A percentile compares a stretch with the other conserved stretches of the same genome.
These are phyloP conservation scores for Claviceps monticola DNA, from an alignment of 2,329 filamentous ascomycete species.

Conservation along the genomic window DNA sequence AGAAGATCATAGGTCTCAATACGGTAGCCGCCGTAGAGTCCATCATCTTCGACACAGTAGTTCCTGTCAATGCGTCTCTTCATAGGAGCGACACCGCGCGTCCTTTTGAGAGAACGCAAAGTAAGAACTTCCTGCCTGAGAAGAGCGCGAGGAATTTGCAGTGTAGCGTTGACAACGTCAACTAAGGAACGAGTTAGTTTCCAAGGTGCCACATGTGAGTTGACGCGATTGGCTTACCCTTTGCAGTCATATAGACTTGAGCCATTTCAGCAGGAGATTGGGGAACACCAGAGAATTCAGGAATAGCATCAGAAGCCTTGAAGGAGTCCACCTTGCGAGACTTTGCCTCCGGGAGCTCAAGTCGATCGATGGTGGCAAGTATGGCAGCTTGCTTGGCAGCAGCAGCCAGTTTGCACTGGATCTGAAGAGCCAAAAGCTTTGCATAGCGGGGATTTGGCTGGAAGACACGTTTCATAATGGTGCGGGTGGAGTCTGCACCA, in stretches of 20 bases:
- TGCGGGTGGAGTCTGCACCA: conserved; percentile 6
- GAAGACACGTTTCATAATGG: conserved; percentile 21
- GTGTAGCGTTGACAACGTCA: conserved; percentile 11
- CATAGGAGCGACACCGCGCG: conserved; percentile 11
- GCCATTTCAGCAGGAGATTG: conserved; percentile 5
- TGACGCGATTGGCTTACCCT: conserved; percentile 12
- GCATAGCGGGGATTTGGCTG: conserved; percentile 2
- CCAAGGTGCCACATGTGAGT: background rate
- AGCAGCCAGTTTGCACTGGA: background rate
- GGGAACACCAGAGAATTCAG: background rate
- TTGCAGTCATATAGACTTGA: conserved; percentile 13
- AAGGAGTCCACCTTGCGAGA: background rate
- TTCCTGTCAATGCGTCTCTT: conserved; percentile 16
- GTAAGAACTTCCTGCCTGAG: conserved; percentile 2
- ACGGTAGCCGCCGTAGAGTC: conserved; percentile 14
- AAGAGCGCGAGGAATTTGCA: background rate
- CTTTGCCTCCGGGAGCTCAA: conserved; percentile 6
- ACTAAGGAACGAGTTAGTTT: conserved; percentile 9
- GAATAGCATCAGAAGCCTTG: background rate
- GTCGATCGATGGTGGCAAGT: background rate
- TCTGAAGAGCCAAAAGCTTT: background rate
- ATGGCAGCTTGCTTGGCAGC: background rate
- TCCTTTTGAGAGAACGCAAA: conserved; percentile 2
- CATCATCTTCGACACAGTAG: conserved; percentile 4
- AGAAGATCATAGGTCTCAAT: conserved; percentile 13